Evolutionary conservation across 1,139 yeast species (phyloP).

Genomic region (Arxiozyma bovina): DNA sequence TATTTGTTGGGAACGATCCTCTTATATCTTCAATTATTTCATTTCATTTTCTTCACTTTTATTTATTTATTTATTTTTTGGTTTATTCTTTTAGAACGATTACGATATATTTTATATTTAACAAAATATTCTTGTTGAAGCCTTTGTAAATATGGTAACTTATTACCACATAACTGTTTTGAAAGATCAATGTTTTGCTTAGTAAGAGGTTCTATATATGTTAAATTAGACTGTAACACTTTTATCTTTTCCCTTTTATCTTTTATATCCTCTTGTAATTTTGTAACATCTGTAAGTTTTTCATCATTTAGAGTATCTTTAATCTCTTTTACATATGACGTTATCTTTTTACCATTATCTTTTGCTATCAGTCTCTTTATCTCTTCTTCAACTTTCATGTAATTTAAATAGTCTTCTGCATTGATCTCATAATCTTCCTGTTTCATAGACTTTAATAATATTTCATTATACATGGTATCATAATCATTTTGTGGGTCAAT

Average conservation of each 20-base stretch:
- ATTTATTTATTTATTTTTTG: not conserved
- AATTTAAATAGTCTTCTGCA: not conserved
- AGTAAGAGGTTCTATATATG: slow-evolving; percentile 12
- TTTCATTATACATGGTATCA: slow-evolving; percentile 17
- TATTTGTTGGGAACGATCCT: no score
- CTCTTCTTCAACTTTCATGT: slow-evolving; percentile 9
- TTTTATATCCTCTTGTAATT: not conserved
- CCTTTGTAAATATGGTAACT: slow-evolving; percentile 12
- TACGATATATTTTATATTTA: slow-evolving; percentile 16
- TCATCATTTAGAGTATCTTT: not conserved
- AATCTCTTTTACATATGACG: not conserved
- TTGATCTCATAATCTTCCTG: slow-evolving; percentile 7
- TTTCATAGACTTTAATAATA: slow-evolving; percentile 7
- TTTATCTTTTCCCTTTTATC: slow-evolving; percentile 3
- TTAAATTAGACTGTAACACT: slow-evolving; percentile 9
- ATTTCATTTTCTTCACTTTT: no score
- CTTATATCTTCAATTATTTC: not conserved
- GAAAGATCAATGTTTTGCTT: slow-evolving; percentile 9
- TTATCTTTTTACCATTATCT: not conserved
- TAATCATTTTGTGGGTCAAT: slow-evolving; percentile 11
- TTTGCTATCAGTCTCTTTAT: slow-evolving; percentile 1
- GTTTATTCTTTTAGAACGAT: not conserved
- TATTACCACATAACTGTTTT: slow-evolving; percentile 7
- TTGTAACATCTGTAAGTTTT: not conserved
- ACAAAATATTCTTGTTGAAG: slow-evolving; percentile 17